Evolutionary conservation across 2,329 filamentous ascomycete genomes (phyloP), one percentile per base, ranked within the genome.

Genomic region (Colletotrichum noveboracense): DNA sequence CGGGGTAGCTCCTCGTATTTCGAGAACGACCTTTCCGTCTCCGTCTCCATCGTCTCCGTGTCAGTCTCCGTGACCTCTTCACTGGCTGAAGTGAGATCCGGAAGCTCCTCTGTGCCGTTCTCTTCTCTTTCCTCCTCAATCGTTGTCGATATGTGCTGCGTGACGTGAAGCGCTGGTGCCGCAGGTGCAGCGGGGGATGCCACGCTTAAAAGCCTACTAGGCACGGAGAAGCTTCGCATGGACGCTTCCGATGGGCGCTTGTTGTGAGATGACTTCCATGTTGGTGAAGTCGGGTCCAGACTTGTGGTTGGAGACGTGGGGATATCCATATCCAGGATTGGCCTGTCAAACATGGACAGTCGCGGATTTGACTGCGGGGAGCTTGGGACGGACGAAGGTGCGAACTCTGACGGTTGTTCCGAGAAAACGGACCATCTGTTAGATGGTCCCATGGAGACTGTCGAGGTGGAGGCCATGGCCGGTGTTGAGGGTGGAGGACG

Each of bases 261-360:
- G 61, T 86, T 86, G 78, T 92, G 90, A 9, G 83, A 81, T 16
- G 87, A 82, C 43, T 84, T 85, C 86, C 91, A 91, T 4, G 88
- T 87, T 3, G 89, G 91, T 56, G 94, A 94, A 80, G 91, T 87
- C 3, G 95, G 94, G 88, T 89, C 91, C 16, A 93, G 87, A 69
- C 93, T 93, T 2, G 95, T 98, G 18, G 94, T 93, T 1, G 97
- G 96, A 48, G 96, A 98, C 1, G 92, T 93, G 1, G 96, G 95
- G 64, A 93, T 90, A 13, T 95, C 96, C 5, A 91, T 93, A 67
- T 95, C 93, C 21, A 88, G 87, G 61, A 94, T 91, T 86, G 70
- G 71, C 36, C 92, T 90, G 82, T 98, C 96, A 80, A 98, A 98
- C 62, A 98, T 87, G 0, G 94, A 95, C 66, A 91, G 91, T 21